Conservation (phyloP, 192 early-diverging fungal genomes). For the Dispira parvispora region DNA sequence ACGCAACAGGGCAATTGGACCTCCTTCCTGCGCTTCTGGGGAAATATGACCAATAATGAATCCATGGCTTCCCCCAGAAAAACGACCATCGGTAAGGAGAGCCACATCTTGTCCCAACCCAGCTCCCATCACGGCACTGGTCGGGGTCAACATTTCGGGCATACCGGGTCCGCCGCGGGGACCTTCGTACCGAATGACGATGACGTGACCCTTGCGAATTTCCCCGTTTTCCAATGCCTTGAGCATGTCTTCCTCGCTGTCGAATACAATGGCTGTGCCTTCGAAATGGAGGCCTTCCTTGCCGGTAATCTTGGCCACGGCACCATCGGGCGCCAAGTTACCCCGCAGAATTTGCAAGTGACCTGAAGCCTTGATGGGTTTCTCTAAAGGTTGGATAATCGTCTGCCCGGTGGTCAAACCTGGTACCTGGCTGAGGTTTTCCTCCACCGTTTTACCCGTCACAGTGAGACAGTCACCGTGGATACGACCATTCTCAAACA, state of each 20-base stretch:
- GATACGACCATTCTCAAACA: constrained; percentile 66
- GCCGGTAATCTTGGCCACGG: constrained; percentile 99
- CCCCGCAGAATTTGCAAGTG: constrained; percentile 92
- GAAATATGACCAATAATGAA: constrained; percentile 99
- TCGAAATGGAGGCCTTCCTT: constrained; percentile 89
- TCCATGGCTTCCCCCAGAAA: constrained; percentile 95
- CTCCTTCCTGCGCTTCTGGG: constrained; percentile 93
- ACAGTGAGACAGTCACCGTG: constrained; percentile 86
- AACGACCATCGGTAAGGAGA: constrained; percentile 93
- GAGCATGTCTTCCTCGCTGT: constrained; percentile 88
- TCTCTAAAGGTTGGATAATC: constrained; percentile 61
- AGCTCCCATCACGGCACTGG: constrained; percentile 96
- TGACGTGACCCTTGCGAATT: constrained; percentile 83
- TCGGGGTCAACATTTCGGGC: constrained; percentile 99
- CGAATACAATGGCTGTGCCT: constrained; percentile 81
- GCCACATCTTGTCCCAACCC: constrained; percentile 96
- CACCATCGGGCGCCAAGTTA: constrained; percentile 87
- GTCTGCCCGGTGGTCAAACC: constrained; percentile 68
- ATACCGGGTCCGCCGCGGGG: constrained; percentile 98
- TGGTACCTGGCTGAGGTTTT: constrained; percentile 72
- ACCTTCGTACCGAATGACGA: constrained; percentile 93
- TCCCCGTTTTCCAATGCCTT: constrained; percentile 67
- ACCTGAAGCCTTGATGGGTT: constrained; percentile 87
- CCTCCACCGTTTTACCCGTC: constrained; percentile 89
- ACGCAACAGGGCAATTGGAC: constrained; percentile 80